phyloP scores from a whole-genome alignment of 306 rosid genomes.

The Abrus precatorius region DNA sequence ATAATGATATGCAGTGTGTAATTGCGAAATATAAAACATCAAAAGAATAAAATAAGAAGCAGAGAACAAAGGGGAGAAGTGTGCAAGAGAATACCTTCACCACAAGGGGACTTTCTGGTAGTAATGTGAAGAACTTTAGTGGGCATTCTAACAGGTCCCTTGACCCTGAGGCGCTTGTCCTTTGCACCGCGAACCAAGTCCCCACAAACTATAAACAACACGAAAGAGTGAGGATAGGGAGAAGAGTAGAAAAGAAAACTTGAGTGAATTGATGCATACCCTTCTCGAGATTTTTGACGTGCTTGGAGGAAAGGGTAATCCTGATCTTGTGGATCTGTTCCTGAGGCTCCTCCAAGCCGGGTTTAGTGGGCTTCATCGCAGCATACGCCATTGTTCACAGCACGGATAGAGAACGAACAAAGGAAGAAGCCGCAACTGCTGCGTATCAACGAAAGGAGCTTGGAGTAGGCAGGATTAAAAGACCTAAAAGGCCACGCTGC shows the following conservation, averaged over 20 bases:
- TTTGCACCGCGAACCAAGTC: conserved; percentile 91
- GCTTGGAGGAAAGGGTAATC: conserved; percentile 85
- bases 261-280: conserved; percentile 45
- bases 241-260: neutral
- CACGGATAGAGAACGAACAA: neutral
- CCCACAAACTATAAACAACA: conserved; percentile 60
- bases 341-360: conserved; percentile 75
- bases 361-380: conserved; percentile 80
- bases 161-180: conserved; percentile 84
- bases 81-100: conserved; percentile 67
- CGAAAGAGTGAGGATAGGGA: neutral
- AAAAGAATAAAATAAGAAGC: neutral
- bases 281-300: conserved; percentile 87
- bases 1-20: neutral
- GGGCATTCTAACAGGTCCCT: conserved; percentile 94
- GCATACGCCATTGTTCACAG: conserved; percentile 67
- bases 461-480: neutral
- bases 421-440: neutral
- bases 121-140: conserved; percentile 83
- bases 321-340: conserved; percentile 88
- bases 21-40: neutral
- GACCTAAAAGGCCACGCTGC: neutral
- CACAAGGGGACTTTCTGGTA: conserved; percentile 93
- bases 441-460: neutral
- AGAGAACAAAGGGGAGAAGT: neutral